Conservation (phyloP, 352 stramenopile species). For the Globisporangium cystogenes region DNA sequence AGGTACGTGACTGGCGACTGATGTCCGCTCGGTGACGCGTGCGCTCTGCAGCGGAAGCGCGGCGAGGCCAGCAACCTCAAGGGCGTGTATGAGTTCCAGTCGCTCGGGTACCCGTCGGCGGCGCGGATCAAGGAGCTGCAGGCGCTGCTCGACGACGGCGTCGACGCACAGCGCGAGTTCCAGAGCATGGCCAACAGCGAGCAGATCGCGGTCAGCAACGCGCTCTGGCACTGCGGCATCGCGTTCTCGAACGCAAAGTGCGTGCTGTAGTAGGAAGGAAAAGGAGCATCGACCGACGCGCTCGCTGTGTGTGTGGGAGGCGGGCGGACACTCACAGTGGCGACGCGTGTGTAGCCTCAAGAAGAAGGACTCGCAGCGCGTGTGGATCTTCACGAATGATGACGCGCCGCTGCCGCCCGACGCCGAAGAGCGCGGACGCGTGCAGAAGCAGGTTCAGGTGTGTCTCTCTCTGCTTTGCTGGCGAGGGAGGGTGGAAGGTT, state of each 20-base stretch:
- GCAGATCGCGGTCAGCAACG: conserved; percentile 69
- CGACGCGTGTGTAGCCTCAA: conserved; percentile 42
- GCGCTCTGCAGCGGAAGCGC: conserved; percentile 40
- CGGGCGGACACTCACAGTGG: not conserved
- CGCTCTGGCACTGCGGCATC: conserved; percentile 77
- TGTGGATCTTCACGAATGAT: conserved; percentile 86
- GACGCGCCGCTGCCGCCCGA: conserved; percentile 44
- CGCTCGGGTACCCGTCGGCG: conserved; percentile 63
- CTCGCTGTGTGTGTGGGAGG: not conserved
- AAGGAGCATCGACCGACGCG: too few relatives aligned
- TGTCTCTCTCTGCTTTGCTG: not conserved
- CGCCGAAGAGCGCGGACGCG: conserved; percentile 44
- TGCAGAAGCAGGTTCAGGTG: conserved; percentile 77
- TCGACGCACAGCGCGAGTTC: conserved; percentile 36
- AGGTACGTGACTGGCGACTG: too few relatives aligned
- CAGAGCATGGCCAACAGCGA: conserved; percentile 58
- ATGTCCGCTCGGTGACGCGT: too few relatives aligned
- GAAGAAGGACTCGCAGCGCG: conserved; percentile 80
- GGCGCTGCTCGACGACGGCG: conserved; percentile 32
- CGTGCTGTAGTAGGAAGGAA: too few relatives aligned
- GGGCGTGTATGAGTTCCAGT: conserved; percentile 71
- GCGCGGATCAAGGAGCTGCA: conserved; percentile 75
- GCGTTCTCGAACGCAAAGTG: conserved; percentile 80
- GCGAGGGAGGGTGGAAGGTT: too few relatives aligned
- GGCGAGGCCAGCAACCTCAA: conserved; percentile 53